phyloP scores from a whole-genome alignment of 2,329 filamentous ascomycete genomes.

The Grosmannia serpens region DNA sequence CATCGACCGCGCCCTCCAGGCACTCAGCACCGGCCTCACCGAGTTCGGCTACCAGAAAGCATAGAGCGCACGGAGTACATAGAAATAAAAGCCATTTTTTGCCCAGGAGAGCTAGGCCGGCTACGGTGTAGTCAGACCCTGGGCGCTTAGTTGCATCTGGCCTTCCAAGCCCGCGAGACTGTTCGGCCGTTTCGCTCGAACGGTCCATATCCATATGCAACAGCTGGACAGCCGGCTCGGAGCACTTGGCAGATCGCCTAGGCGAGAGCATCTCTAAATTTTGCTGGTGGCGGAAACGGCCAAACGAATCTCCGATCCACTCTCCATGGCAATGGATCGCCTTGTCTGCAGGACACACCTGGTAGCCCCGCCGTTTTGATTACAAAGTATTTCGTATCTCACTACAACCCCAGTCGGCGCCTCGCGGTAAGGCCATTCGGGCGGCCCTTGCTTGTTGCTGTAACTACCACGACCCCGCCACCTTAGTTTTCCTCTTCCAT shows the following conservation, averaged over 20 bases:
- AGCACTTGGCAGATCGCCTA: too few relatives aligned
- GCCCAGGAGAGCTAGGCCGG: too few relatives aligned
- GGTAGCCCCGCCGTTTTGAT: background rate
- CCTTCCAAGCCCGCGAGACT: too few relatives aligned
- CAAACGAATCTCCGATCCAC: background rate
- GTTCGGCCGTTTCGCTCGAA: too few relatives aligned
- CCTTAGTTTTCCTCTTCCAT: conserved; percentile 7
- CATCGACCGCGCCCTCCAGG: conserved; percentile 71
- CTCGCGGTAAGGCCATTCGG: background rate
- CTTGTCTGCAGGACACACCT: background rate
- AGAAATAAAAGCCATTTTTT: background rate
- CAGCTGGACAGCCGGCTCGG: background rate
- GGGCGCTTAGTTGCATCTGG: too few relatives aligned
- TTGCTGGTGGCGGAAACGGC: background rate
- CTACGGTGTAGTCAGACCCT: too few relatives aligned
- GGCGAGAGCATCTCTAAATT: background rate
- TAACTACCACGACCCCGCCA: conserved; percentile 9
- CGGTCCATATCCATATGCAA: too few relatives aligned
- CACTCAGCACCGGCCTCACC: conserved; percentile 59
- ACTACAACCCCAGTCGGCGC: background rate
- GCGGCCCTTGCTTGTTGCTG: conserved; percentile 1
- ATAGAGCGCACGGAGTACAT: conserved; percentile 11
- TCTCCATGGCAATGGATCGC: background rate
- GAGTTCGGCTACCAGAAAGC: conserved; percentile 58
- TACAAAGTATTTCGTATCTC: background rate